Conservation (phyloP, 495 filamentous ascomycete species). For the Xanthoparmelia taractica region DNA sequence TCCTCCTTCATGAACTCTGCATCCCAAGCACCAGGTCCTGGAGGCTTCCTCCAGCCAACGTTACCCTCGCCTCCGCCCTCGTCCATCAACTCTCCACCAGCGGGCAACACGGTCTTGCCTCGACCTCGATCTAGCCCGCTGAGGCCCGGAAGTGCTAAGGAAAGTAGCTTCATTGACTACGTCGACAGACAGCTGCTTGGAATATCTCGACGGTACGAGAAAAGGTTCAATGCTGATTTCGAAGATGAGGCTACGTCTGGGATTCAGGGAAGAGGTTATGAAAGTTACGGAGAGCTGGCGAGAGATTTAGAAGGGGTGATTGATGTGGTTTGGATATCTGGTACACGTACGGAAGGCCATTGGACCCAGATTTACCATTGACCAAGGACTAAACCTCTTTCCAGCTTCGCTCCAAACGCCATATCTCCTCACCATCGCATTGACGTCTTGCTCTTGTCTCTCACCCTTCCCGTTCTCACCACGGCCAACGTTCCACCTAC, state of each 20-base stretch:
- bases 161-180: slow-evolving; percentile 64
- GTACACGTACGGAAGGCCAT: slow-evolving; percentile 57
- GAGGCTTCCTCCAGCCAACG: slow-evolving; percentile 44
- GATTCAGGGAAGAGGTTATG: slow-evolving; percentile 52
- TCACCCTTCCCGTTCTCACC: slow-evolving; percentile 60
- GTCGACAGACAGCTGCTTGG: slow-evolving; percentile 54
- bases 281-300: slow-evolving; percentile 57
- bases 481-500: slow-evolving; percentile 52
- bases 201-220: slow-evolving; percentile 64
- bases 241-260: slow-evolving; percentile 29
- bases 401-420: slow-evolving; percentile 75
- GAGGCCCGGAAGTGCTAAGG: slow-evolving; percentile 63
- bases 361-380: not conserved
- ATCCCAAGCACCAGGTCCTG: slow-evolving; percentile 31
- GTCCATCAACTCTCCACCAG: slow-evolving; percentile 35
- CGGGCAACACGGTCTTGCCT: slow-evolving; percentile 45
- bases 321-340: slow-evolving; percentile 73
- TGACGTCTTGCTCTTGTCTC: slow-evolving; percentile 57
- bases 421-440: slow-evolving; percentile 69
- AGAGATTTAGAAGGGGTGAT: slow-evolving; percentile 62
- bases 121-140: slow-evolving; percentile 57
- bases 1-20: slow-evolving; percentile 9
- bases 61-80: slow-evolving; percentile 51
- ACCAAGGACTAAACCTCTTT: slow-evolving; percentile 10
- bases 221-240: slow-evolving; percentile 56